Conservation (phyloP, 495 filamentous ascomycete genomes). For the Annulohypoxylon moriforme region DNA sequence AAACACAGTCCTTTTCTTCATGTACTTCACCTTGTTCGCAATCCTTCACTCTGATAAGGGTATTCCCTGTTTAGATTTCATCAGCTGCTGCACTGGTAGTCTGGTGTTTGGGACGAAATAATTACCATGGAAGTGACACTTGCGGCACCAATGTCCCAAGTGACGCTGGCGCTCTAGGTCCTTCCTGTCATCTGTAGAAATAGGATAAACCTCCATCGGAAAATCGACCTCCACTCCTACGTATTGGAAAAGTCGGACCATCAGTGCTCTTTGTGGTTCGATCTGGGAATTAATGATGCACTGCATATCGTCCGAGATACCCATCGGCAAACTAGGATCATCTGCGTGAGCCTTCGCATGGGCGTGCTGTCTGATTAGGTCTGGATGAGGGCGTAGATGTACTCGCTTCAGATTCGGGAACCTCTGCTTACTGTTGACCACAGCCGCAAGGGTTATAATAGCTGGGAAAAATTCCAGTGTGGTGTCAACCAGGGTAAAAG, state of each 20-base stretch:
- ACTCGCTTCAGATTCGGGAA: constrained; percentile 8
- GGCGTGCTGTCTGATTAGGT: neutral
- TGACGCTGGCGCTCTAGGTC: neutral
- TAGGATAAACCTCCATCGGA: neutral
- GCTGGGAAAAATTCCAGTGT: constrained; percentile 7
- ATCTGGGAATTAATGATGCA: neutral
- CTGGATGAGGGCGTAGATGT: constrained; percentile 1
- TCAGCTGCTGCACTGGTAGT: neutral
- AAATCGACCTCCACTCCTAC: neutral
- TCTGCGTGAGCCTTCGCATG: constrained; percentile 5
- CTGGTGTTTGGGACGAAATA: neutral
- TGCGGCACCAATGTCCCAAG: constrained; percentile 22
- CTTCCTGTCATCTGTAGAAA: neutral
- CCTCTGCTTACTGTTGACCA: neutral
- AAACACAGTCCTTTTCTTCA: neutral
- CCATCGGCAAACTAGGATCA: neutral
- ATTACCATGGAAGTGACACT: constrained; percentile 6
- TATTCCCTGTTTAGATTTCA: neutral
- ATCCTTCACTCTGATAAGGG: neutral
- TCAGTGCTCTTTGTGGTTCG: neutral
- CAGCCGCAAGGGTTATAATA: neutral
- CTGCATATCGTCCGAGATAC: too few species aligned
- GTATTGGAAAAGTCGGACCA: neutral
- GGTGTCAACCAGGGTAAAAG: constrained; percentile 17
- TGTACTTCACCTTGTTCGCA: neutral